Base-by-base conservation (phyloP, 1,139 yeast species). In the Hemisphaericaspora xylofermentans region DNA sequence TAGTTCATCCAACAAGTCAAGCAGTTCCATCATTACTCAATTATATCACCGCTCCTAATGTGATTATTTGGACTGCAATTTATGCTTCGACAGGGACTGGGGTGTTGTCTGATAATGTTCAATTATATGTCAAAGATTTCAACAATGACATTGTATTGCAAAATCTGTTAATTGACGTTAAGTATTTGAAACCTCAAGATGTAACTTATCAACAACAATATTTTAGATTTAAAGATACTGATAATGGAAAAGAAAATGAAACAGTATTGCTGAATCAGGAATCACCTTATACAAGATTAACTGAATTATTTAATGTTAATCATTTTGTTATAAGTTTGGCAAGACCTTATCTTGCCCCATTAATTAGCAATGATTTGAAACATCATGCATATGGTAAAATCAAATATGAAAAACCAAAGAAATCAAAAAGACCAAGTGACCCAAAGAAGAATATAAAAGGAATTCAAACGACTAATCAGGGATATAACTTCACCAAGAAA, bases 11-110 rank as follows among this genome's bases (percentile, higher is more conserved):
- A 2, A 83, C 95, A 0, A 82, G 80, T 49, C 76, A 71, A 40
- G 74, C 78, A 8, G 64, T 88, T 16, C 96, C 96, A 0, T 77
- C 89, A 8, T 68, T 93, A 43, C 68, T 93, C 28, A 93, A 93
- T 58, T 91, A 93, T 56, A 80, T 93, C 34, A 91, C 98, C 0
- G 88, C 98, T 0, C 98, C 98, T 1, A 89, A 93, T 61, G 96
- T 91, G 8, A 76, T 93, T 6, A 85, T 93, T 12, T 81, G 95
- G 82, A 86, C 96, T 3, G 98, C 89, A 0, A 78, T 84, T 9
- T 72, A 78, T 69, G 84, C 86, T 8, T 81, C 89, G 2, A 80
- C 83, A 41, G 91, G 91, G 9, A 74, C 85, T 0, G 87, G 86
- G 0, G 78, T 81, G 1, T 62, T 80, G 9, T 76, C 82, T 0